These are phyloP conservation scores for Kwoniella shandongensis DNA, from an alignment of 768 basidiomycete genomes.

Conservation along the genomic window DNA sequence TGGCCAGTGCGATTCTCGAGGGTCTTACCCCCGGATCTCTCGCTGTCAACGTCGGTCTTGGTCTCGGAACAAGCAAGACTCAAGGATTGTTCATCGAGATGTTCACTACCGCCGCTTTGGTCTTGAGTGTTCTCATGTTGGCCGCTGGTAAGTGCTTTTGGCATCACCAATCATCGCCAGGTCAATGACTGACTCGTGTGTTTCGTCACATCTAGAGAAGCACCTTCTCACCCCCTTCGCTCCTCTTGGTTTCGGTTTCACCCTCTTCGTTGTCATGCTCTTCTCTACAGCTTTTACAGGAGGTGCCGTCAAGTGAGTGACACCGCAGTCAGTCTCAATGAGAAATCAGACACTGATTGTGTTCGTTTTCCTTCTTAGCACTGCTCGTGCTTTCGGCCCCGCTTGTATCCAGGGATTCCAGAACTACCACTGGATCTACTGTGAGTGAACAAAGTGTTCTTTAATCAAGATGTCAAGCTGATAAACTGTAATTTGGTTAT, in stretches of 20 bases:
- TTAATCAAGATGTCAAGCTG: neutral
- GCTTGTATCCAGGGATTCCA: slow-evolving; percentile 41
- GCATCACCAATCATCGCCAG: neutral
- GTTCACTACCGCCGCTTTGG: slow-evolving; percentile 48
- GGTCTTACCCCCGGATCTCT: slow-evolving; percentile 45
- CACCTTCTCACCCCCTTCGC: slow-evolving; percentile 43
- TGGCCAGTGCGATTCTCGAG: slow-evolving; percentile 46
- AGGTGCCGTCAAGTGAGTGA: slow-evolving; percentile 50
- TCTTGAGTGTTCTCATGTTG: slow-evolving; percentile 47
- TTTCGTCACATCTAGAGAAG: slow-evolving; percentile 23
- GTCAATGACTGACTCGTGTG: slow-evolving; percentile 5
- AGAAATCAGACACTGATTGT: slow-evolving; percentile 4
- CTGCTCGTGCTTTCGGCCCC: slow-evolving; percentile 50
- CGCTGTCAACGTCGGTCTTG: slow-evolving; percentile 30
- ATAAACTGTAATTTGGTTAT: neutral
- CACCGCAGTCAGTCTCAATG: neutral
- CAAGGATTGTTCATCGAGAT: slow-evolving; percentile 52
- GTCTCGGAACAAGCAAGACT: slow-evolving; percentile 34
- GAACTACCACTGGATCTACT: slow-evolving; percentile 49
- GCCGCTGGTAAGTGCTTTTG: slow-evolving; percentile 41
- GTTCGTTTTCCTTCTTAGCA: slow-evolving; percentile 18
- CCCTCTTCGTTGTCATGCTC: slow-evolving; percentile 45
- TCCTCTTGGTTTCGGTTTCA: slow-evolving; percentile 48
- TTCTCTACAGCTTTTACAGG: slow-evolving; percentile 47
- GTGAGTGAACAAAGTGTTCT: slow-evolving; percentile 8